Evolutionary conservation across 345 rosid species (phyloP), one percentile per base, ranked within the genome.

Genomic region (Eucalyptus erythrocorys): DNA sequence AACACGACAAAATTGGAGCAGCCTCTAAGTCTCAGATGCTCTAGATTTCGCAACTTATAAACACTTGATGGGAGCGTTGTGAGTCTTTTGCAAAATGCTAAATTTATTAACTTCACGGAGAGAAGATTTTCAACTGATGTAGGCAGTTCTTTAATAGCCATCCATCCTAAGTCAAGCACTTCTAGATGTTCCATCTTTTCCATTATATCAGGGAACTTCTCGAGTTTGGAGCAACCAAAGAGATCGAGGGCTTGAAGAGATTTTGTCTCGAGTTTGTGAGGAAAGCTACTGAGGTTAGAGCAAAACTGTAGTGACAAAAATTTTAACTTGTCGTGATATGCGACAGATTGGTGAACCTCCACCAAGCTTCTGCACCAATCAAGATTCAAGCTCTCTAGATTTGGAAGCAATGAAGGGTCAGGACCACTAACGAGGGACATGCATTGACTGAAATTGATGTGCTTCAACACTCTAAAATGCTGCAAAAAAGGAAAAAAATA

Each of bases 1-100:
- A 57, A 57, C 13, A 10, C 1, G 2, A 57, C n/a, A 24, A 57
- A 57, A 57, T 57, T 57, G 64, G n/a, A 26, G 13, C n/a, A 57
- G n/a, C 13, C 6, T 57, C 1, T 2, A 57, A 57, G 14, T 4
- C 0, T 57, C n/a, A 26, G 0, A 57, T 24, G 6, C 64, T 57
- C 14, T 1, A 57, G 64, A 57, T 57, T 26, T 57, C 26, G 64
- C 64, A 26, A 57, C 64, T 57, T 57, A 57, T 57, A 57, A 26
- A 57, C 13, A 24, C n/a, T 26, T 57, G 32, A 55, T 22, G 30
- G 61, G 61, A 55, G 61, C 13, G 12, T 1, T 4, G n/a, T 0
- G 13, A 57, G 64, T 24, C 0, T 57, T 57, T 24, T 57, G 64
- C 64, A 55, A 55, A 9, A 22, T 57, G 6, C 27, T 51, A 51